Conservation (phyloP, 2,329 filamentous ascomycete species). For the Hymenoscyphus linearis region DNA sequence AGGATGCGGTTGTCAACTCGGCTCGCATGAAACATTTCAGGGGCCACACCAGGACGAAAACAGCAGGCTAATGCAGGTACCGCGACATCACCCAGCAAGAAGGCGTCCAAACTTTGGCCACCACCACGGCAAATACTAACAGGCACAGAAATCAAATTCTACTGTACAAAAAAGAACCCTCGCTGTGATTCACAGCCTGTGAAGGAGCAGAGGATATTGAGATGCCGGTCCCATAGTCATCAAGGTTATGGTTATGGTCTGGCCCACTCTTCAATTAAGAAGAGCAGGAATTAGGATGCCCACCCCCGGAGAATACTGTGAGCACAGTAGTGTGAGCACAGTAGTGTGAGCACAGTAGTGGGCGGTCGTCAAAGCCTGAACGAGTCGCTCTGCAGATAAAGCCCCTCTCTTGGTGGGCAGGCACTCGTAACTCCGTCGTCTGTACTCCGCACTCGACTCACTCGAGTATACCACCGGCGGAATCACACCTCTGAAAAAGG, state of each 20-base stretch:
- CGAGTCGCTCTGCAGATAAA: not conserved
- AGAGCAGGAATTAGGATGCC: not conserved
- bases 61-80: conserved; percentile 12
- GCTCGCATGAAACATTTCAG: conserved; percentile 1
- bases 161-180: not conserved
- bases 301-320: not conserved
- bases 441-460: too few relatives aligned
- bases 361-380: not conserved
- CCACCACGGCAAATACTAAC: not conserved
- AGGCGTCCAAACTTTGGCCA: not conserved
- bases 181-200: too few relatives aligned
- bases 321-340: too few relatives aligned
- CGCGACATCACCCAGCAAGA: not conserved
- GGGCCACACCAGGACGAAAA: not conserved
- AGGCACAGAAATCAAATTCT: not conserved
- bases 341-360: too few relatives aligned
- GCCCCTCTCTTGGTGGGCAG: not conserved
- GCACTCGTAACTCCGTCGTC: not conserved
- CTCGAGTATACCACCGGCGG: too few relatives aligned
- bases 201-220: not conserved
- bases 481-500: not conserved
- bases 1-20: not conserved
- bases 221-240: not conserved
- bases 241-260: conserved; percentile 6
- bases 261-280: too few relatives aligned